Percentiles rank a stretch among this genome's conserved stretches.
phyloP scores from a whole-genome alignment of 495 filamentous ascomycete genomes.

The Cudoniella acicularis region DNA sequence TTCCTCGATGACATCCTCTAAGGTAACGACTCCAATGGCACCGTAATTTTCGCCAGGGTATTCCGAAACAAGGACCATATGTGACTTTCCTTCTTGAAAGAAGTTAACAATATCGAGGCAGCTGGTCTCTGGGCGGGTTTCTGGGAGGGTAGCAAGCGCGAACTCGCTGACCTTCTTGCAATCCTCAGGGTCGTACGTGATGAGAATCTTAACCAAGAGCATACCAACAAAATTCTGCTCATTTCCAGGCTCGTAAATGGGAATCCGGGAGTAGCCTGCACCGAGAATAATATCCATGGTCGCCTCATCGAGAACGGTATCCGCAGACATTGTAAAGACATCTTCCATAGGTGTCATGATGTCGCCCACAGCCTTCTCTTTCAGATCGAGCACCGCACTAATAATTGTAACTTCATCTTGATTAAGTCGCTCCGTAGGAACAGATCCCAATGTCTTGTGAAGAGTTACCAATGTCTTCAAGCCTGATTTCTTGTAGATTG shows the following conservation, averaged over 20 bases:
- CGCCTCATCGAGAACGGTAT: slow-evolving; percentile 83
- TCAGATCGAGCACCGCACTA: slow-evolving; percentile 90
- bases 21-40: slow-evolving; percentile 86
- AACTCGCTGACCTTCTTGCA: slow-evolving; percentile 80
- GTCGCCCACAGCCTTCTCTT: slow-evolving; percentile 87
- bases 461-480: slow-evolving; percentile 86
- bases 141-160: slow-evolving; percentile 86
- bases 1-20: slow-evolving; percentile 98
- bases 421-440: slow-evolving; percentile 80
- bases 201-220: slow-evolving; percentile 96
- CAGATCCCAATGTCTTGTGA: slow-evolving; percentile 83
- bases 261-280: slow-evolving; percentile 92
- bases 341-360: slow-evolving; percentile 99
- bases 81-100: slow-evolving; percentile 97
- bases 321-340: slow-evolving; percentile 90
- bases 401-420: slow-evolving; percentile 99
- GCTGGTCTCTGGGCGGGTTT: slow-evolving; percentile 90
- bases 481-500: slow-evolving; percentile 80
- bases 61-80: slow-evolving; percentile 96
- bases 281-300: slow-evolving; percentile 92
- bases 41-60: slow-evolving; percentile 84
- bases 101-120: slow-evolving; percentile 98
- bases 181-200: slow-evolving; percentile 97
- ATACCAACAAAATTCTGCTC: slow-evolving; percentile 88
- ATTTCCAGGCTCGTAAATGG: slow-evolving; percentile 85